These are phyloP conservation scores for Penicillium sp. DNA, from an alignment of 2,329 filamentous ascomycete species.

Conservation along the genomic window DNA sequence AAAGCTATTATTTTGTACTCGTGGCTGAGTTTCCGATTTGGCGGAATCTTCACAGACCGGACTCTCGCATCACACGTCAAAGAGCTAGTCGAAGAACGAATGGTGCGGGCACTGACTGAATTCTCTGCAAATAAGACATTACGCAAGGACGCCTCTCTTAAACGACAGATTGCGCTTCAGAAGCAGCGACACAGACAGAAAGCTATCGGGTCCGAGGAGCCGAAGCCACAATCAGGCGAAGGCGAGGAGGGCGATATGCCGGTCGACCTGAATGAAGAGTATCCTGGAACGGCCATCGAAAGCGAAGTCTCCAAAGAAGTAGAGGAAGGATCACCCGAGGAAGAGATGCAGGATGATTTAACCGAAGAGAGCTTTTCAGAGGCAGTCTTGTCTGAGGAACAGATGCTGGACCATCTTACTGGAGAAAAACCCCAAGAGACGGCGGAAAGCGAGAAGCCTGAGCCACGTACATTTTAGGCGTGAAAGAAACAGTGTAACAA, in stretches of 20 bases:
- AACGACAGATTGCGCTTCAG: constrained; percentile 41
- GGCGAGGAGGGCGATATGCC: constrained; percentile 12
- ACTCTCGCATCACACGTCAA: constrained; percentile 80
- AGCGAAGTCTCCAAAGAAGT: background rate
- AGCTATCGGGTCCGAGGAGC: constrained; percentile 28
- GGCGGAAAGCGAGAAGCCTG: background rate
- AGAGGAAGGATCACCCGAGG: background rate
- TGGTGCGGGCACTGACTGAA: constrained; percentile 65
- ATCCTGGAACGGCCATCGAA: background rate
- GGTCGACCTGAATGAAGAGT: constrained; percentile 25
- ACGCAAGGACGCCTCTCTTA: constrained; percentile 43
- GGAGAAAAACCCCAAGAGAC: background rate
- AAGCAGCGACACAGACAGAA: constrained; percentile 38
- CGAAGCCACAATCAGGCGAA: constrained; percentile 17
- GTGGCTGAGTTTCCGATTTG: constrained; percentile 90
- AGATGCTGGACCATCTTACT: background rate
- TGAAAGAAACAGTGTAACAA: constrained; percentile 8
- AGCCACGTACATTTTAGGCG: background rate
- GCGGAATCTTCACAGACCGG: constrained; percentile 76
- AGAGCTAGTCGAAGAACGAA: constrained; percentile 73
- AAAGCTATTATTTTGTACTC: constrained; percentile 82
- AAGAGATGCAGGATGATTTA: constrained; percentile 1
- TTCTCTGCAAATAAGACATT: constrained; percentile 56
- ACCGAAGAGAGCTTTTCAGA: constrained; percentile 2
- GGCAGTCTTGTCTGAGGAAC: background rate